Base-by-base conservation (phyloP, 1,139 yeast species). In the Geotrichum cucujoidarum region DNA sequence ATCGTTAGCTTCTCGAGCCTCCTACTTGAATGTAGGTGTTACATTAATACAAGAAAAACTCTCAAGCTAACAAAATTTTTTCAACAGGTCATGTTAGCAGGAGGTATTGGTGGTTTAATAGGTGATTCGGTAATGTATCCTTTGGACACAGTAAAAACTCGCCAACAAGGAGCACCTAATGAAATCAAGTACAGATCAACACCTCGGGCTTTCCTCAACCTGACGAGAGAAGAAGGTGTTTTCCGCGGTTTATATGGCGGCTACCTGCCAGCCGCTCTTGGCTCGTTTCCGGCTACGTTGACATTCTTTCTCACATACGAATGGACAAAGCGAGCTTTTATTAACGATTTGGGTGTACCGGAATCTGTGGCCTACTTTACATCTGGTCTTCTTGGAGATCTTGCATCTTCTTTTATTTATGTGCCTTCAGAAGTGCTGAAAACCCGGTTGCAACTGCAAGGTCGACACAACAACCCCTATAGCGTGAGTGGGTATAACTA, bases 341-440 rank as follows among this genome's bases (percentile, higher is more conserved):
- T 87, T 47, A 73, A 77, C 49, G 81, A 76, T 40, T 47, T 47
- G 50, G 73, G 77, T n/a, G 56, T 84, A 8, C 86, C 89, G 57
- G 96, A 89, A 52, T 86, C 96, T 0, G 56, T 83, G 16, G 73
- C 95, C 4, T 94, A 87, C 62, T 73, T 92, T 51, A 70, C 81
- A 1, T 92, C 96, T 0, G 98, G 98, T 0, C 81, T 92, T 41
- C 61, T 90, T 21, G 98, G 97, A 22, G 98, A 92, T 65, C 73
- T 92, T 51, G 92, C 88, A 2, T 84, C 95, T 29, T 84, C 95
- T 60, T 69, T 92, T n/a, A 82, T 88, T 40, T 92, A 92, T 60
- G 98, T 92, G n/a, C 98, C 98, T 2, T 81, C 92, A 30, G 98
- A 92, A 64, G 97, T 92, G n/a, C 69, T 92, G 51, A 92, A 94